Percentiles rank a stretch among this genome's conserved stretches.
These are phyloP conservation scores for Populus alba DNA, from an alignment of 345 rosid genomes.

Conservation along the genomic window DNA sequence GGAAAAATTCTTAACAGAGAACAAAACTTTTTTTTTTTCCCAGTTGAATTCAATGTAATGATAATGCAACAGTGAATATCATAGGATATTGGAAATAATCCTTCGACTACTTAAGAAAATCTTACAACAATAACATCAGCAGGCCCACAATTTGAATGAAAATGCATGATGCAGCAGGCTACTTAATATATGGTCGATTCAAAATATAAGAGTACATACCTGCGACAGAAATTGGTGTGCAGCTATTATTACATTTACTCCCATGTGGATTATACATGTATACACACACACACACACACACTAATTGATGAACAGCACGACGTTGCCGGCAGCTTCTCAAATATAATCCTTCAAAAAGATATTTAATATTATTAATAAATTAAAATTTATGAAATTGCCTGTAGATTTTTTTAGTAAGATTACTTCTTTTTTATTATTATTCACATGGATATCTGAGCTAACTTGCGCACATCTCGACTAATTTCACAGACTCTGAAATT, in stretches of 20 bases:
- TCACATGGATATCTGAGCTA: no score
- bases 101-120: slow-evolving; percentile 1
- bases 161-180: slow-evolving; percentile 1
- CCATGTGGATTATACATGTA: not conserved
- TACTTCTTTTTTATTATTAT: no score
- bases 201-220: not conserved
- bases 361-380: no score
- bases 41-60: not conserved
- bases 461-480: no score
- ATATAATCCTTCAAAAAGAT: no score
- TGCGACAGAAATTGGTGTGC: not conserved
- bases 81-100: not conserved
- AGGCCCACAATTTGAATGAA: slow-evolving; percentile 5
- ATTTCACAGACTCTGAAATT: no score
- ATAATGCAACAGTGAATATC: slow-evolving; percentile 14
- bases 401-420: no score
- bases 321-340: no score
- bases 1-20: not conserved
- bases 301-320: no score
- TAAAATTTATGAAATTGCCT: no score
- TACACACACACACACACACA: no score
- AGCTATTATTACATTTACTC: not conserved
- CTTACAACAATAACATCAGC: not conserved
- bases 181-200: not conserved
- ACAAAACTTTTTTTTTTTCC: not conserved